Base-by-base conservation (phyloP, 768 basidiomycete species). In the Cantharellus anzutake region DNA sequence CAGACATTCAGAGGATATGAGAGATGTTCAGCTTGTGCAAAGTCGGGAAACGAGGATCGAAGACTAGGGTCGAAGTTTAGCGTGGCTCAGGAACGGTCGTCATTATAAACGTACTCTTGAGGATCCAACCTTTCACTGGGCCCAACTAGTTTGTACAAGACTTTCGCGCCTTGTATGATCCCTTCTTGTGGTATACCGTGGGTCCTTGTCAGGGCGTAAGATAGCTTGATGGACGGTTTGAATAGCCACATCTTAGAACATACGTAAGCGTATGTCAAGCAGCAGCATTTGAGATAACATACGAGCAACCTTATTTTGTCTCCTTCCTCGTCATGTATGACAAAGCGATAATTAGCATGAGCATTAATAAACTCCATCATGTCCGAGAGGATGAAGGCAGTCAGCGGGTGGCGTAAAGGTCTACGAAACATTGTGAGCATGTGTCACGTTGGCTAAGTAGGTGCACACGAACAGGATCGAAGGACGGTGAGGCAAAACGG, bases 291-390 rank as follows among this genome's bases (percentile, higher is more conserved):
- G 5, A 41, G 20, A 29, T 29, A 3, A 73, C 85, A 61, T 59
- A 96, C 91, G 63, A 96, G 72, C 11, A 97, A 76, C 58, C 84
- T 75, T 3, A 86, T 81, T 37, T 75, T 77, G 62, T 89, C 87
- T 38, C 84, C 80, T 66, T 94, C 90, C 64, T 93, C 91, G 61
- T 96, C 93, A 14, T 80, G 74, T 40, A 98, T 71, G 41, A 92
- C 77, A 66, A 98, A 97, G 5, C 92, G 85, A 70, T 97, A 91
- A 0, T 86, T 84, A 1, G 92, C 91, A 67, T 97, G 93, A 1
- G 93, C 90, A 59, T 86, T 83, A 3, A 89, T 84, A 58, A 86
- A 83, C 67, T 94, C 94, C 38, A 78, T 77, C 86, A 98, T 86
- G 66, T 96, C 90, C 62, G 89, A 81, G 7, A 91, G 79, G 39